Percentiles rank a stretch among this genome's conserved stretches.
Conservation (phyloP, 2,329 filamentous ascomycete species). For the Pseudohalonectria lignicola region DNA sequence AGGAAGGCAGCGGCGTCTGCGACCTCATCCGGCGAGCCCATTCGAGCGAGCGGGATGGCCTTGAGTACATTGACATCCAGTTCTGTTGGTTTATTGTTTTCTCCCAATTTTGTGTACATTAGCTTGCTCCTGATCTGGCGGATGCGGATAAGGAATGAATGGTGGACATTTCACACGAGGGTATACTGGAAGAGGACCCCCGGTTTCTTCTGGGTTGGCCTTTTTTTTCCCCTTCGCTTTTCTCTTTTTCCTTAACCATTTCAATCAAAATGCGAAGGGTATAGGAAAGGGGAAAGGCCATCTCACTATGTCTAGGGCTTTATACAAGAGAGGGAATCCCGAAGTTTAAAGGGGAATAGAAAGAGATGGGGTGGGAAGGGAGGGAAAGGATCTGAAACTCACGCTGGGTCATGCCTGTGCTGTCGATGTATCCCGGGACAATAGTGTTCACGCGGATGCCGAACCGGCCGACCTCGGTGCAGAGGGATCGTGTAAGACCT, state of each 20-base stretch:
- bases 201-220: not conserved
- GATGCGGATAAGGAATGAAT: too few relatives aligned
- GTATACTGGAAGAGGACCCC: too few relatives aligned
- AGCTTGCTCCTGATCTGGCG: constrained; percentile 1
- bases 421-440: constrained; percentile 65
- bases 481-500: constrained; percentile 60
- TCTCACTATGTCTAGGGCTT: not conserved
- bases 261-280: not conserved
- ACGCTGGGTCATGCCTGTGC: constrained; percentile 72
- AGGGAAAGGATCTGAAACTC: constrained; percentile 17
- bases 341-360: too few relatives aligned
- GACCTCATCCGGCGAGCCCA: constrained; percentile 60
- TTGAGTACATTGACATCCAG: constrained; percentile 19
- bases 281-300: not conserved
- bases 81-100: not conserved
- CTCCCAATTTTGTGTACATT: constrained; percentile 3
- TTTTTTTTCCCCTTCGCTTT: not conserved
- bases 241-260: not conserved
- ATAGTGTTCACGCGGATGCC: constrained; percentile 70
- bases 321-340: too few relatives aligned
- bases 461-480: constrained; percentile 46
- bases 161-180: too few relatives aligned
- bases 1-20: constrained; percentile 77
- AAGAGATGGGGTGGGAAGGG: too few relatives aligned
- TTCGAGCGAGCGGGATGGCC: constrained; percentile 51